Conservation (phyloP, 2,329 filamentous ascomycete species). For the Phialocephala sp. region DNA sequence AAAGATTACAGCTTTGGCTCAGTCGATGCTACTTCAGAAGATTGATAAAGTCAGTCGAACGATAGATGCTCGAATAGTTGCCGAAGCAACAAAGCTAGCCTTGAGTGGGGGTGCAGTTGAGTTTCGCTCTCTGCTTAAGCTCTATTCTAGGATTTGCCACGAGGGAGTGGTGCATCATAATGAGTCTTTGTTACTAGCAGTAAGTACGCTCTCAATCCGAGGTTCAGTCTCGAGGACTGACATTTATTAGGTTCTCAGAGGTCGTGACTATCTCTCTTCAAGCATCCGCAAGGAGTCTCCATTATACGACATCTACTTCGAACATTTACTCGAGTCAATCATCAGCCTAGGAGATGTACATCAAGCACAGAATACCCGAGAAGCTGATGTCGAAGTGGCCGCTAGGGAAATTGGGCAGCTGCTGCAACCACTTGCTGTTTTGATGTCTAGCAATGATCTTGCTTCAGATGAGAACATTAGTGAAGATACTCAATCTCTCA, state of each 20-base stretch:
- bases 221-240: constrained; percentile 14
- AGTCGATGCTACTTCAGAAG: constrained; percentile 97
- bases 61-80: constrained; percentile 86
- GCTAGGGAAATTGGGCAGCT: constrained; percentile 88
- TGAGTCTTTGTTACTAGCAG: constrained; percentile 70
- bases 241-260: constrained; percentile 67
- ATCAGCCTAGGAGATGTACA: constrained; percentile 89
- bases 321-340: constrained; percentile 82
- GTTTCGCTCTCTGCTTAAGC: constrained; percentile 83
- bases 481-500: constrained; percentile 73
- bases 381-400: constrained; percentile 81
- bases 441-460: constrained; percentile 73
- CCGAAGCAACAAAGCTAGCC: constrained; percentile 78
- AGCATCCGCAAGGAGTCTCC: constrained; percentile 72
- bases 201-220: constrained; percentile 49
- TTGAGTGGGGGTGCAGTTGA: constrained; percentile 79
- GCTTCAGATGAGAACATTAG: constrained; percentile 53
- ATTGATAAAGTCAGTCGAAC: constrained; percentile 80
- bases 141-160: constrained; percentile 77
- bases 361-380: constrained; percentile 73
- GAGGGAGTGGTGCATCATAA: constrained; percentile 75
- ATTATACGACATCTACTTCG: constrained; percentile 82
- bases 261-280: constrained; percentile 77
- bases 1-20: constrained; percentile 90
- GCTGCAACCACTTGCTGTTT: constrained; percentile 82